phyloP scores from a whole-genome alignment of 163 green algal species.

The Chlorella variabilis region DNA sequence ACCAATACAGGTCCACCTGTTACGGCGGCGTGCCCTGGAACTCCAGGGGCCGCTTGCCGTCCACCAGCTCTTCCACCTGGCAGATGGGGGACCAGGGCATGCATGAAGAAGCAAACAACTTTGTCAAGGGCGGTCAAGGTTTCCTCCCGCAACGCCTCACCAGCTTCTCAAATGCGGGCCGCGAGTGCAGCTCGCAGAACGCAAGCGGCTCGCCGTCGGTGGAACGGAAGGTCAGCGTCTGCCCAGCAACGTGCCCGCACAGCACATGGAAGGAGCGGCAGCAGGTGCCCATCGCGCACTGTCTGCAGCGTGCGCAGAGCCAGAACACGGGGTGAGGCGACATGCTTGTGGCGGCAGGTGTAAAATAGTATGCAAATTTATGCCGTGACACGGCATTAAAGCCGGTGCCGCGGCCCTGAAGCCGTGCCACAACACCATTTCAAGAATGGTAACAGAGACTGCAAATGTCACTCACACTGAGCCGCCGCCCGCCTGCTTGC shows the following conservation, averaged over 20 bases:
- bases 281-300: slow-evolving; percentile 50
- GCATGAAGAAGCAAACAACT: background rate
- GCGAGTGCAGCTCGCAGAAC: slow-evolving; percentile 53
- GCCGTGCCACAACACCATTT: no score
- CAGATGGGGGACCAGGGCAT: background rate
- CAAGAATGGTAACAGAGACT: no score
- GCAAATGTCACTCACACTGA: slow-evolving; percentile 47
- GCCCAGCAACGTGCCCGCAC: slow-evolving; percentile 36
- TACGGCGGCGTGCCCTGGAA: no score
- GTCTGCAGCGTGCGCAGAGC: no score
- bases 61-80: slow-evolving; percentile 9
- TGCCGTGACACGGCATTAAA: no score
- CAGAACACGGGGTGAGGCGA: no score
- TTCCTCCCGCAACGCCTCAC: background rate
- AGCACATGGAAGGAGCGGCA: slow-evolving; percentile 53
- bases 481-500: slow-evolving; percentile 50
- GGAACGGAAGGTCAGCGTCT: slow-evolving; percentile 33
- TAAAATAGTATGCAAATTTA: no score
- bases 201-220: slow-evolving; percentile 48
- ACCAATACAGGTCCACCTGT: no score
- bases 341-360: no score
- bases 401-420: no score
- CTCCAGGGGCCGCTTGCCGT: no score
- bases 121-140: no score
- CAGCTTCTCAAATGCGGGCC: slow-evolving; percentile 30